Conservation (phyloP, 2,329 filamentous ascomycete genomes). For the Aspergillus versicolor region DNA sequence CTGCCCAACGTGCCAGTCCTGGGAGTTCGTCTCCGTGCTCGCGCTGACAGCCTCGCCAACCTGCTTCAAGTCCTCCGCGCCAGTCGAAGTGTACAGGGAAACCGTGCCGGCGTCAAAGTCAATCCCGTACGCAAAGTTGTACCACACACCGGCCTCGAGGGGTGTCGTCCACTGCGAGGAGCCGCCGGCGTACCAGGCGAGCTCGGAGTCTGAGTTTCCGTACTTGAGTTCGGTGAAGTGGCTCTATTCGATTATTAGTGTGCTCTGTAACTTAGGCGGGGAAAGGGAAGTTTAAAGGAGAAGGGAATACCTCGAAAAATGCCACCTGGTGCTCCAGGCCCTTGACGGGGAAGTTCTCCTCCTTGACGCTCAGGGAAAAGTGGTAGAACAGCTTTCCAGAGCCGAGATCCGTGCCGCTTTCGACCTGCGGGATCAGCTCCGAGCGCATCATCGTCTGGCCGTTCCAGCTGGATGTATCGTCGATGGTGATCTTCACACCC, state of each 20-base stretch:
- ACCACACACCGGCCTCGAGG: conserved; percentile 65
- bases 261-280: background rate
- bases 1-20: conserved; percentile 72
- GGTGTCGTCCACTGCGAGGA: conserved; percentile 62
- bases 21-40: conserved; percentile 64
- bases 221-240: conserved; percentile 76
- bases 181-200: conserved; percentile 65
- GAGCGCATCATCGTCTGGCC: conserved; percentile 70
- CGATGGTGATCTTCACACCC: conserved; percentile 68
- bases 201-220: conserved; percentile 53
- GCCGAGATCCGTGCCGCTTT: conserved; percentile 61
- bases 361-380: conserved; percentile 63
- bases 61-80: conserved; percentile 55
- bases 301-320: conserved; percentile 47
- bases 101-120: conserved; percentile 64
- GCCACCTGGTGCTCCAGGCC: conserved; percentile 67
- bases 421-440: conserved; percentile 71
- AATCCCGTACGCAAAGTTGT: conserved; percentile 74
- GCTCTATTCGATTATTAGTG: conserved; percentile 46
- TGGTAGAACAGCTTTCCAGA: conserved; percentile 70
- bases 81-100: conserved; percentile 69
- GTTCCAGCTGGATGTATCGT: conserved; percentile 63
- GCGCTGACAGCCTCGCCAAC: conserved; percentile 61
- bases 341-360: conserved; percentile 60
- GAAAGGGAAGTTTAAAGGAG: no score